These are phyloP conservation scores for Fusarium avenaceum DNA, from an alignment of 2,329 filamentous ascomycete species.

Conservation along the genomic window DNA sequence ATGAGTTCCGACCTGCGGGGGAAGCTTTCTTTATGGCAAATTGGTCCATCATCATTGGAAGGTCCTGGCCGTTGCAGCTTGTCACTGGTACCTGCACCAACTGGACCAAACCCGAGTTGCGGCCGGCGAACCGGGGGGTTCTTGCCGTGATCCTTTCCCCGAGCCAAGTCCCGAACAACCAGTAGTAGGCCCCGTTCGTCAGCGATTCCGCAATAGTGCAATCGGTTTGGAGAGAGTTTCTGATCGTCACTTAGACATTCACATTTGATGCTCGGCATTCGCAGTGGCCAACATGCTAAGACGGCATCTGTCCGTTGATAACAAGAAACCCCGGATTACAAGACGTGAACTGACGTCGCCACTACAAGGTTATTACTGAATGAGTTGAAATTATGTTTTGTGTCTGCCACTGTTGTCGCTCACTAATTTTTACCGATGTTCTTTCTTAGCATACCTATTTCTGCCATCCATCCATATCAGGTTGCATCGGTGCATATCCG, in stretches of 20 bases:
- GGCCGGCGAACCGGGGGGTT: constrained; percentile 50
- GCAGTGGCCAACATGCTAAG: constrained; percentile 27
- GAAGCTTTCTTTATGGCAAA: constrained; percentile 50
- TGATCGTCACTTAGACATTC: constrained; percentile 32
- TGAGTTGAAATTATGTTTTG: neutral
- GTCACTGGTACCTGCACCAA: constrained; percentile 47
- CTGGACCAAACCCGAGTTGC: constrained; percentile 39
- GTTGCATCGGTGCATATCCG: constrained; percentile 21
- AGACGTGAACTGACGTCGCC: constrained; percentile 24
- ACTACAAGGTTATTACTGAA: constrained; percentile 10
- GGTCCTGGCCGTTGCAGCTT: constrained; percentile 29
- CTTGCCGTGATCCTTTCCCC: constrained; percentile 50
- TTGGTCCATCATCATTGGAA: constrained; percentile 44
- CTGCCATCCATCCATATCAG: constrained; percentile 19
- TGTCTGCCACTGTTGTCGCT: neutral
- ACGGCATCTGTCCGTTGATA: constrained; percentile 19
- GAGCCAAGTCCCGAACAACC: constrained; percentile 48
- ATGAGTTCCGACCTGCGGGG: constrained; percentile 44
- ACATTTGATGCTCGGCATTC: constrained; percentile 31
- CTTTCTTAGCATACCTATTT: neutral
- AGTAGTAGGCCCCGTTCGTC: constrained; percentile 8
- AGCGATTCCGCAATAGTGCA: constrained; percentile 3
- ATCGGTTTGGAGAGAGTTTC: constrained; percentile 4
- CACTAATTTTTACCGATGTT: neutral
- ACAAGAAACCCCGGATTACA: constrained; percentile 8